Percentiles rank a stretch among this genome's conserved stretches.
phyloP scores from a whole-genome alignment of 1,284 basidiomycete species.

The Kalmanozyma brasiliensis region DNA sequence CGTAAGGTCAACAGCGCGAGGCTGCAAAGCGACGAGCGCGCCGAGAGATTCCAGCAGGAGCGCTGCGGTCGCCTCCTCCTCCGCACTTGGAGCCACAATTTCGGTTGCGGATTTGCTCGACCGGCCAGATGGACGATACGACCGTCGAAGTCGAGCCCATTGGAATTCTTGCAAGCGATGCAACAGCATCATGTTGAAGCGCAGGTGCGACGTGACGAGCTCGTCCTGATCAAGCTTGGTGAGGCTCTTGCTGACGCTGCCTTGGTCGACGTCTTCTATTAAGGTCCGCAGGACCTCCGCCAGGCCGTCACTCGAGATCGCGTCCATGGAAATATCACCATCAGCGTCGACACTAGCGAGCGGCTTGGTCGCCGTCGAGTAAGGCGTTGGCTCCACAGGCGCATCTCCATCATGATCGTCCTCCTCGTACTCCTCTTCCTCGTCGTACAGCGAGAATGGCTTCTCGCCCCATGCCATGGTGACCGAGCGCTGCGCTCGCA shows the following conservation, averaged over 20 bases:
- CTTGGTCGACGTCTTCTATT: constrained; percentile 23
- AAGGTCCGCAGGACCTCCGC: constrained; percentile 16
- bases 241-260: constrained; percentile 23
- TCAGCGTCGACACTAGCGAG: constrained; percentile 6
- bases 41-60: constrained; percentile 46
- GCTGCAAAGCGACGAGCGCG: constrained; percentile 36
- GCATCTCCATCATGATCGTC: constrained; percentile 11
- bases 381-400: constrained; percentile 5
- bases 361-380: background rate
- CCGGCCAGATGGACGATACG: constrained; percentile 17
- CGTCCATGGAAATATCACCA: constrained; percentile 18
- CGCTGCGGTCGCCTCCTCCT: constrained; percentile 46
- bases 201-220: constrained; percentile 32
- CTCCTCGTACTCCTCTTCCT: constrained; percentile 6
- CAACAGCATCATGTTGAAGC: constrained; percentile 48
- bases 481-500: constrained; percentile 15
- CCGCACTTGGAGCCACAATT: constrained; percentile 21
- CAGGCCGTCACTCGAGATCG: constrained; percentile 4
- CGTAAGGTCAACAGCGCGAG: constrained; percentile 19
- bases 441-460: constrained; percentile 11
- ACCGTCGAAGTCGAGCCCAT: constrained; percentile 53
- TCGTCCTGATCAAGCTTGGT: constrained; percentile 44
- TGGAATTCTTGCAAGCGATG: constrained; percentile 59
- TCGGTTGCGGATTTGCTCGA: constrained; percentile 1
- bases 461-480: constrained; percentile 29